Conservation (phyloP, 2,329 filamentous ascomycete genomes). For the Talaromyces verruculosus region DNA sequence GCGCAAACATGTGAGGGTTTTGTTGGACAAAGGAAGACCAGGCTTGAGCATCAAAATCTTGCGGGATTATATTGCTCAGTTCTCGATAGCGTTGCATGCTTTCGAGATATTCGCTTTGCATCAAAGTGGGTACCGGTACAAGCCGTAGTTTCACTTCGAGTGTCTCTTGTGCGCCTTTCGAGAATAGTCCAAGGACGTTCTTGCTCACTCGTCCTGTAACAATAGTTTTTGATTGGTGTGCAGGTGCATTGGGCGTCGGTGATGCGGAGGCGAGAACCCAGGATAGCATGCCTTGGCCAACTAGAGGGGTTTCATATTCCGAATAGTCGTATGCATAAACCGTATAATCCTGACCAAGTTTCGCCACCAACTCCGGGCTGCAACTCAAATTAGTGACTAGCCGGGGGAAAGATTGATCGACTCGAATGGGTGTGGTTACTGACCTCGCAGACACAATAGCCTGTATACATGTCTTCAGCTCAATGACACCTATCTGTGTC, state of each 20-base stretch:
- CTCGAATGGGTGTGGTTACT: slow-evolving; percentile 26
- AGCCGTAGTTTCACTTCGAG: slow-evolving; percentile 90
- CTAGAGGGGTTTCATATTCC: slow-evolving; percentile 86
- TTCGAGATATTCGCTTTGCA: slow-evolving; percentile 61
- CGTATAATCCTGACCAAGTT: slow-evolving; percentile 80
- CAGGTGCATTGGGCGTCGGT: slow-evolving; percentile 54
- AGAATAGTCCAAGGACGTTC: slow-evolving; percentile 80
- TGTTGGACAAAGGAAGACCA: slow-evolving; percentile 77
- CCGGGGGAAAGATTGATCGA: not conserved
- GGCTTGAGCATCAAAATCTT: slow-evolving; percentile 67
- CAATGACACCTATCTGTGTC: slow-evolving; percentile 80
- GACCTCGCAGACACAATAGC: slow-evolving; percentile 68
- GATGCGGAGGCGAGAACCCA: slow-evolving; percentile 68
- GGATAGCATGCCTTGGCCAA: slow-evolving; percentile 93
- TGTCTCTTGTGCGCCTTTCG: slow-evolving; percentile 76
- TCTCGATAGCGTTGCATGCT: slow-evolving; percentile 63
- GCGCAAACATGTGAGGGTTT: slow-evolving; percentile 54
- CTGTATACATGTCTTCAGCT: slow-evolving; percentile 81
- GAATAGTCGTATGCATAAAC: slow-evolving; percentile 97
- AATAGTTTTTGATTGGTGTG: slow-evolving; percentile 62
- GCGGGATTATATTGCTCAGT: slow-evolving; percentile 57
- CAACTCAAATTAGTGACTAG: slow-evolving; percentile 12
- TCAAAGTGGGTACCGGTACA: slow-evolving; percentile 68
- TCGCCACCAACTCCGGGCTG: slow-evolving; percentile 81
- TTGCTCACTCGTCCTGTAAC: slow-evolving; percentile 89